Evolutionary conservation across 257 asterid species (phyloP).

Genomic region (Schizonepeta tenuifolia): DNA sequence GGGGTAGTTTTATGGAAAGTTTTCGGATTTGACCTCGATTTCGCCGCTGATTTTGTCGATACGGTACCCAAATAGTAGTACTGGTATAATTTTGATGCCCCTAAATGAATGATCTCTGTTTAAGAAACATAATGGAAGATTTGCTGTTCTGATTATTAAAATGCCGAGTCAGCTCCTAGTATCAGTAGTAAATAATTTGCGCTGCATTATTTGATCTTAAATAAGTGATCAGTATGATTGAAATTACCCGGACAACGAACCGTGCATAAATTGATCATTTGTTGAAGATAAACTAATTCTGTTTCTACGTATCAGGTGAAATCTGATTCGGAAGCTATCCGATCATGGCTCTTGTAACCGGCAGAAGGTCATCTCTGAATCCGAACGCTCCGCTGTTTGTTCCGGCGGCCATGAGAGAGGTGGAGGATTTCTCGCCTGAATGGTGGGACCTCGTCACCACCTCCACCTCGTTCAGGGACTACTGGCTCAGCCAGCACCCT

Average conservation of each 20-base stretch:
- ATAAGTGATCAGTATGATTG: neutral
- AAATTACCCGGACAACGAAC: neutral
- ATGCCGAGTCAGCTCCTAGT: neutral
- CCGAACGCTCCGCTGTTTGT: conserved; percentile 83
- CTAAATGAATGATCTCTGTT: neutral
- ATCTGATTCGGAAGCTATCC: conserved; percentile 25
- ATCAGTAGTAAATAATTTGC: neutral
- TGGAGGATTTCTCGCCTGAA: conserved; percentile 93
- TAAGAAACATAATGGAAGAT: neutral
- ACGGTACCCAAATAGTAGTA: neutral
- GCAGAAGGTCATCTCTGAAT: conserved; percentile 73
- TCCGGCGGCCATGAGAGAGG: conserved; percentile 82
- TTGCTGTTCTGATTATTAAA: neutral
- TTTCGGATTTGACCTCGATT: neutral
- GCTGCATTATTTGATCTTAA: neutral
- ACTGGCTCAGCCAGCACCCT: conserved; percentile 79
- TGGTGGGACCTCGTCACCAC: conserved; percentile 93
- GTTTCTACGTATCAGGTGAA: conserved; percentile 23
- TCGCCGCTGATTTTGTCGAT: neutral
- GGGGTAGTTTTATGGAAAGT: neutral
- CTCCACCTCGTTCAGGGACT: conserved; percentile 79
- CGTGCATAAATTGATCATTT: conserved; percentile 12
- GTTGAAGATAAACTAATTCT: neutral
- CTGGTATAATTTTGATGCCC: neutral
- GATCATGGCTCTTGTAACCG: conserved; percentile 81